phyloP scores from a whole-genome alignment of 345 rosid species.

The Firmiana major region DNA sequence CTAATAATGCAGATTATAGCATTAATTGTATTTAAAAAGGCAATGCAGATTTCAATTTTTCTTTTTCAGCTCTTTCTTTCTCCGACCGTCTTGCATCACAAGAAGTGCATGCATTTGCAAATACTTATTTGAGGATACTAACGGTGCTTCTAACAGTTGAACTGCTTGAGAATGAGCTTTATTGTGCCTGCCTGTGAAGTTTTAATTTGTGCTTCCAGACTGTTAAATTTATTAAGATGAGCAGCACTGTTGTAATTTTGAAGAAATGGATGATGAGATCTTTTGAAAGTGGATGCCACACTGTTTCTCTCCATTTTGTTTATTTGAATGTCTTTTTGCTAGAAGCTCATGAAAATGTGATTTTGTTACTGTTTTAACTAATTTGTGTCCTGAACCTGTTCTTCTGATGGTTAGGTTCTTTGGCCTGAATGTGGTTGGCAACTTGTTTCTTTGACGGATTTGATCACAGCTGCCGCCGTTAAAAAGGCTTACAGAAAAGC shows the following conservation, averaged over 20 bases:
- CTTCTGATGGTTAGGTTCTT: conserved; percentile 60
- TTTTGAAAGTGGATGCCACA: not conserved
- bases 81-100: not conserved
- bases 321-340: not conserved
- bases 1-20: not conserved
- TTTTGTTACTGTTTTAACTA: not conserved
- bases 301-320: not conserved
- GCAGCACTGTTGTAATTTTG: not conserved
- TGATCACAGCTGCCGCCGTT: conserved; percentile 77
- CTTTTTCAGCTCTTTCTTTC: not conserved
- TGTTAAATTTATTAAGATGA: not conserved
- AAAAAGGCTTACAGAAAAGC: conserved; percentile 88
- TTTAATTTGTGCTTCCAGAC: not conserved
- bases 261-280: not conserved
- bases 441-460: conserved; percentile 85
- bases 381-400: conserved; percentile 10
- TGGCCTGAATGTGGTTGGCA: conserved; percentile 99
- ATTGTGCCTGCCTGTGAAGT: not conserved
- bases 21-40: not conserved
- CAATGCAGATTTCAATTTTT: not conserved
- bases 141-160: not conserved
- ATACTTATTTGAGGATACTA: not conserved
- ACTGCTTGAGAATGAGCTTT: not conserved
- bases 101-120: not conserved
- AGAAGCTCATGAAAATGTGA: not conserved